These are phyloP conservation scores for Penicillium macrosclerotiorum DNA, from an alignment of 495 filamentous ascomycete species.

Conservation along the genomic window DNA sequence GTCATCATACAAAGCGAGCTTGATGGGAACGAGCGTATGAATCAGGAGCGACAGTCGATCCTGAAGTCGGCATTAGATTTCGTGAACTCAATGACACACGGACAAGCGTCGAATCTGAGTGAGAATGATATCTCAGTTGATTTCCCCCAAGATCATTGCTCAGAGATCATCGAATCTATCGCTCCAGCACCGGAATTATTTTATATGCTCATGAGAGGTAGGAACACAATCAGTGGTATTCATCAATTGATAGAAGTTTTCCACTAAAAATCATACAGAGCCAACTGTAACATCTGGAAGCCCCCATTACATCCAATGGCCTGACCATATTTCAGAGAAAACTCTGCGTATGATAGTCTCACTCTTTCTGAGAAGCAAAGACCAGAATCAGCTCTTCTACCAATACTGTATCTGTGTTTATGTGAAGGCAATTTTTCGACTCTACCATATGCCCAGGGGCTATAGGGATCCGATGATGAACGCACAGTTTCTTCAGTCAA, in stretches of 20 bases:
- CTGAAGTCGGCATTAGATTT: slow-evolving; percentile 24
- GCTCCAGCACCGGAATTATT: slow-evolving; percentile 22
- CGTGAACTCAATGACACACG: slow-evolving; percentile 20
- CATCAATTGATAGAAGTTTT: no score
- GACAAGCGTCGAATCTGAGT: background rate
- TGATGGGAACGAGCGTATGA: slow-evolving; percentile 16
- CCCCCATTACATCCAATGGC: slow-evolving; percentile 19
- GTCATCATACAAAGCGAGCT: slow-evolving; percentile 25
- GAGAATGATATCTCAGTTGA: slow-evolving; percentile 5
- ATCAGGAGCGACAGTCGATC: slow-evolving; percentile 19
- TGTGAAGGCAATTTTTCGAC: slow-evolving; percentile 23
- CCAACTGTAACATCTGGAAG: background rate
- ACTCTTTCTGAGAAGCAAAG: slow-evolving; percentile 8
- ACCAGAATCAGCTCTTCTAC: slow-evolving; percentile 17
- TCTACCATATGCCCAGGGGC: slow-evolving; percentile 16
- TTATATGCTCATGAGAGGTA: slow-evolving; percentile 31
- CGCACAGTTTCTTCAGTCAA: slow-evolving; percentile 19
- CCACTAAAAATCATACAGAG: slow-evolving; percentile 11
- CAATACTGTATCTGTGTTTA: slow-evolving; percentile 32
- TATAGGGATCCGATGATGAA: slow-evolving; percentile 17
- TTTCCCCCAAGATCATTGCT: background rate
- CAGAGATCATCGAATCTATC: slow-evolving; percentile 5
- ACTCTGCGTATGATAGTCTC: slow-evolving; percentile 21
- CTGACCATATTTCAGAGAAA: slow-evolving; percentile 30
- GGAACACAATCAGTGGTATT: no score